Evolutionary conservation across 2,329 filamentous ascomycete genomes (phyloP).

Genomic region (Hortaea werneckii): DNA sequence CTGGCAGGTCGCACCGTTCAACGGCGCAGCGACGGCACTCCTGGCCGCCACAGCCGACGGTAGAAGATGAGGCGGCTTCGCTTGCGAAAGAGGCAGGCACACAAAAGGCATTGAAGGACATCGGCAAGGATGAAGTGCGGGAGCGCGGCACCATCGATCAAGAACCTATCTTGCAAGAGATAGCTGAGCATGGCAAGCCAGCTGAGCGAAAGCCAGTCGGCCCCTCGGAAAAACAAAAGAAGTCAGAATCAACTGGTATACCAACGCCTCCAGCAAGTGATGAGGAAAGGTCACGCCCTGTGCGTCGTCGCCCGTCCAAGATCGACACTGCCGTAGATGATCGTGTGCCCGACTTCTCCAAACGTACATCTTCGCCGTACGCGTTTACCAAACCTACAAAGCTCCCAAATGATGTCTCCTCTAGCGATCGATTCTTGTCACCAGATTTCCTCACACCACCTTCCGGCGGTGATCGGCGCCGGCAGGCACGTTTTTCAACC

Average conservation of each 20-base stretch:
- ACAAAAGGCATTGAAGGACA: slow-evolving; percentile 22
- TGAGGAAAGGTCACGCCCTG: slow-evolving; percentile 23
- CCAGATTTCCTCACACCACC: slow-evolving; percentile 38
- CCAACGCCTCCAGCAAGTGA: slow-evolving; percentile 29
- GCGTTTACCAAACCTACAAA: slow-evolving; percentile 30
- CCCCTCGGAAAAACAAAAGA: slow-evolving; percentile 25
- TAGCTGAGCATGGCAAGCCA: slow-evolving; percentile 25
- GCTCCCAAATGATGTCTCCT: slow-evolving; percentile 22
- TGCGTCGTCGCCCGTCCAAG: slow-evolving; percentile 19
- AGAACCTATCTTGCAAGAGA: slow-evolving; percentile 54
- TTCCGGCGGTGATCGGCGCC: slow-evolving; percentile 9
- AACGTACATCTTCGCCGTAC: slow-evolving; percentile 37
- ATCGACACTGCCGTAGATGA: slow-evolving; percentile 26
- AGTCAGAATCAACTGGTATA: slow-evolving; percentile 10
- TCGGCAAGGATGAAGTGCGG: slow-evolving; percentile 45
- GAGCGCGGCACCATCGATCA: slow-evolving; percentile 59
- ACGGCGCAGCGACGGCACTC: slow-evolving; percentile 17
- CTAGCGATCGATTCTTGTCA: slow-evolving; percentile 36
- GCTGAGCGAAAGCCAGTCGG: slow-evolving; percentile 53
- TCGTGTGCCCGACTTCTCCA: slow-evolving; percentile 28
- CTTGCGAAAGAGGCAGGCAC: slow-evolving; percentile 50
- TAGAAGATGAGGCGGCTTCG: slow-evolving; percentile 59
- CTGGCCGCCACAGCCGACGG: slow-evolving; percentile 53
- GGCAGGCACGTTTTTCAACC: slow-evolving; percentile 2
- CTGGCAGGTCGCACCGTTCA: slow-evolving; percentile 12